Percentiles rank a stretch among this genome's conserved stretches.
These are phyloP conservation scores for Hyphopichia fennica DNA, from an alignment of 1,139 yeast genomes.

Conservation along the genomic window DNA sequence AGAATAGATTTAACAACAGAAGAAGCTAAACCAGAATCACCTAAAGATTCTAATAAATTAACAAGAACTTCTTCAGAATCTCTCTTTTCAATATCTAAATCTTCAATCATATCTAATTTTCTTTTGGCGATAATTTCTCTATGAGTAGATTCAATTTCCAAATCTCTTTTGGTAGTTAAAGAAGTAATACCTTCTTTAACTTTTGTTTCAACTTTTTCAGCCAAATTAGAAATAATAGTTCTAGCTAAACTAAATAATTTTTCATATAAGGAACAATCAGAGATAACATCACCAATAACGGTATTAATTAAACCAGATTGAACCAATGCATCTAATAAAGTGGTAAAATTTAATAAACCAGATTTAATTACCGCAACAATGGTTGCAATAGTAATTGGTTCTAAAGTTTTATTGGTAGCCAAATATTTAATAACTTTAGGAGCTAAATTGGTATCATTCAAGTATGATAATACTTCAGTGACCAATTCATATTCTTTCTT, in stretches of 20 bases:
- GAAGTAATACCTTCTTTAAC: slow-evolving; percentile 20
- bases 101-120: background rate
- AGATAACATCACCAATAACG: slow-evolving; percentile 38
- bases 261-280: slow-evolving; percentile 43
- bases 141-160: background rate
- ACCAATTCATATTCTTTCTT: slow-evolving; percentile 39
- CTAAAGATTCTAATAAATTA: slow-evolving; percentile 42
- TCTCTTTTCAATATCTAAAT: slow-evolving; percentile 12
- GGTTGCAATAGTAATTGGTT: slow-evolving; percentile 35
- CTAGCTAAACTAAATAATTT: slow-evolving; percentile 36
- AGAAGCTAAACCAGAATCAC: slow-evolving; percentile 42
- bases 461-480: slow-evolving; percentile 41
- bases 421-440: slow-evolving; percentile 38
- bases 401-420: slow-evolving; percentile 33
- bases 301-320: slow-evolving; percentile 37
- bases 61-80: slow-evolving; percentile 32
- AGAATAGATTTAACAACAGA: slow-evolving; percentile 42
- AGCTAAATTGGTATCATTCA: slow-evolving; percentile 40
- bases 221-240: slow-evolving; percentile 27
- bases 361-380: slow-evolving; percentile 33
- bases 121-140: slow-evolving; percentile 1
- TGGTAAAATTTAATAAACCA: slow-evolving; percentile 31
- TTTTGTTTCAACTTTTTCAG: slow-evolving; percentile 26
- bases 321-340: slow-evolving; percentile 40
- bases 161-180: slow-evolving; percentile 17